A percentile compares a stretch with the other conserved stretches of the same genome.
phyloP scores from a whole-genome alignment of 2,329 filamentous ascomycete species.

The Trichoderma gracile region DNA sequence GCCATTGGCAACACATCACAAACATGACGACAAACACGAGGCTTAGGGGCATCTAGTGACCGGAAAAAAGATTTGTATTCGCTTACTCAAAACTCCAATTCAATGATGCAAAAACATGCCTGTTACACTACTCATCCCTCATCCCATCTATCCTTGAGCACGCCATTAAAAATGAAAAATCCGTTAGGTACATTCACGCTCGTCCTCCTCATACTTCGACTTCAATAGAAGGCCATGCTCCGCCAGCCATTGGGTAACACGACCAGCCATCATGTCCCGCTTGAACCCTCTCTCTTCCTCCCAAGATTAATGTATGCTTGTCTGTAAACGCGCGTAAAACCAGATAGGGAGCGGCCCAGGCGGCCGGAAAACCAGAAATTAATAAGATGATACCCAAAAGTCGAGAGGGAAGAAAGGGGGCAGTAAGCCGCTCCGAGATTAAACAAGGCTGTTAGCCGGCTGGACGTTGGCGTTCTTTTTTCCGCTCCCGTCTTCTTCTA shows the following conservation, averaged over 20 bases:
- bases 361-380: neutral
- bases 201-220: neutral
- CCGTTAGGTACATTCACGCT: slow-evolving; percentile 1
- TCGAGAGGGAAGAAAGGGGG: neutral
- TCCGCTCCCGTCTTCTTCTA: slow-evolving; percentile 42
- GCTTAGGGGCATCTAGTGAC: neutral
- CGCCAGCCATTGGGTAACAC: too few species aligned
- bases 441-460: neutral
- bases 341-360: too few species aligned
- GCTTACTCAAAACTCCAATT: slow-evolving; percentile 1
- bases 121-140: neutral
- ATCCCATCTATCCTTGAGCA: neutral
- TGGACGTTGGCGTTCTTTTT: neutral
- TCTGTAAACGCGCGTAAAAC: too few species aligned
- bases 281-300: too few species aligned
- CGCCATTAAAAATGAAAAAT: neutral
- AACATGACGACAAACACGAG: too few species aligned
- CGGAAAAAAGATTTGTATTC: neutral
- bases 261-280: too few species aligned
- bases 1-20: too few species aligned
- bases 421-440: neutral
- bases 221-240: neutral
- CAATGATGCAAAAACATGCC: neutral
- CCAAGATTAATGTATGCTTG: too few species aligned
- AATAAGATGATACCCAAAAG: neutral